A percentile compares a stretch with the other conserved stretches of the same genome.
These are phyloP conservation scores for Coccinonectria pachysandricola DNA, from an alignment of 2,329 filamentous ascomycete species.

Conservation along the genomic window DNA sequence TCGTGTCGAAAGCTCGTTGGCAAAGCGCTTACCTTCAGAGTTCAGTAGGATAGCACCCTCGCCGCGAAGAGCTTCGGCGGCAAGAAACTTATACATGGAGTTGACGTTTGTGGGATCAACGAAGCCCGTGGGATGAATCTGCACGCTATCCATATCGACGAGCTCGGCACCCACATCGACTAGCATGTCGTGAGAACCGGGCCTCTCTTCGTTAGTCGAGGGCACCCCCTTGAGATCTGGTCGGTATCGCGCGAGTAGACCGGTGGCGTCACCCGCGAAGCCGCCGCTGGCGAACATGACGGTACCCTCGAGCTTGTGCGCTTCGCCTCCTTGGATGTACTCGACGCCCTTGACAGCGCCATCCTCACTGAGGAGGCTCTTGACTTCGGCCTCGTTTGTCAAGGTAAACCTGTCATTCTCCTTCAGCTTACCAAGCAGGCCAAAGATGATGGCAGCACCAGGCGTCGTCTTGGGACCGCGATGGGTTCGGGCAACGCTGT, in stretches of 20 bases:
- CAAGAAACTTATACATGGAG: constrained; percentile 48
- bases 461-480: constrained; percentile 44
- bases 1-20: constrained; percentile 53
- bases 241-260: constrained; percentile 44
- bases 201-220: constrained; percentile 51
- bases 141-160: constrained; percentile 46
- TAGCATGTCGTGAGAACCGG: constrained; percentile 40
- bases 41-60: constrained; percentile 50
- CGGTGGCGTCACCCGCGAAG: constrained; percentile 51
- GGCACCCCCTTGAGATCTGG: constrained; percentile 50
- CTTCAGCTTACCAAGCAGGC: constrained; percentile 41
- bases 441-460: constrained; percentile 46
- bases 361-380: constrained; percentile 30
- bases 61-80: constrained; percentile 51
- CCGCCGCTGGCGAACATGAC: constrained; percentile 53
- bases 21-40: constrained; percentile 38
- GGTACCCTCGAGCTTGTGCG: constrained; percentile 29
- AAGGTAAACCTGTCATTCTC: constrained; percentile 40
- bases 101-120: constrained; percentile 39
- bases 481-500: constrained; percentile 37
- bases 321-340: constrained; percentile 28
- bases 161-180: constrained; percentile 29
- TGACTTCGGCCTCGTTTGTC: constrained; percentile 42
- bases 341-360: constrained; percentile 40
- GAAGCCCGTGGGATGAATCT: constrained; percentile 57